Percentiles rank a stretch among this genome's conserved stretches.
phyloP scores from a whole-genome alignment of 1,284 basidiomycete genomes.

The Ganoderma multipileum region DNA sequence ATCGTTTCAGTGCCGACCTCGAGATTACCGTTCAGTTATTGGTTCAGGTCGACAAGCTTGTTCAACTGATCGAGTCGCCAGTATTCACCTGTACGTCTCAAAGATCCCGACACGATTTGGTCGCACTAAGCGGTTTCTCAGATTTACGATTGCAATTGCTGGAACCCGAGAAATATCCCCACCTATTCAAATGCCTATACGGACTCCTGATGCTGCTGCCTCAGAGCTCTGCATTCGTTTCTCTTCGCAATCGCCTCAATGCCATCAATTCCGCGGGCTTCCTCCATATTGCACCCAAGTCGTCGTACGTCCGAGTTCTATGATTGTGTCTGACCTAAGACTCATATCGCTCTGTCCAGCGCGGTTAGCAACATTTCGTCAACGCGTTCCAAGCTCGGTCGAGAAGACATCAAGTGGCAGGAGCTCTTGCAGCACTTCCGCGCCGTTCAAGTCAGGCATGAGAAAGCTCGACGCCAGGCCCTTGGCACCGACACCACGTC shows the following conservation, averaged over 20 bases:
- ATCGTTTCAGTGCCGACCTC: constrained; percentile 81
- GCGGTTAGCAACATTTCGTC: constrained; percentile 46
- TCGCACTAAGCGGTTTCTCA: constrained; percentile 40
- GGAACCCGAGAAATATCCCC: constrained; percentile 96
- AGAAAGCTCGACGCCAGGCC: constrained; percentile 81
- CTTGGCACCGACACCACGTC: constrained; percentile 57
- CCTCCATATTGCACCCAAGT: constrained; percentile 84
- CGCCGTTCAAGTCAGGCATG: constrained; percentile 83
- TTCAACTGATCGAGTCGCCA: constrained; percentile 97
- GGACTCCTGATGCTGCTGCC: constrained; percentile 97
- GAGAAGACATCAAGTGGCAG: constrained; percentile 94
- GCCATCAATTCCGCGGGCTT: constrained; percentile 97
- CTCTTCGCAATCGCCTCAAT: constrained; percentile 91
- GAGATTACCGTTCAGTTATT: constrained; percentile 96
- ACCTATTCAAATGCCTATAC: constrained; percentile 97
- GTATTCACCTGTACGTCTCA: constrained; percentile 89
- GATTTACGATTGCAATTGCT: constrained; percentile 96
- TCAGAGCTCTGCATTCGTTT: constrained; percentile 96
- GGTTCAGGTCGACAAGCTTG: constrained; percentile 98
- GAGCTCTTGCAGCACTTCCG: constrained; percentile 90
- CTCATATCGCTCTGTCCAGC: constrained; percentile 26
- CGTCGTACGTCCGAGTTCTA: constrained; percentile 56
- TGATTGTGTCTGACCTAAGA: not conserved
- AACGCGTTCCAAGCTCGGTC: constrained; percentile 76
- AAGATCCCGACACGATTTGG: not conserved